Conservation (phyloP, 768 basidiomycete species). For the Boletus eberwhitei region DNA sequence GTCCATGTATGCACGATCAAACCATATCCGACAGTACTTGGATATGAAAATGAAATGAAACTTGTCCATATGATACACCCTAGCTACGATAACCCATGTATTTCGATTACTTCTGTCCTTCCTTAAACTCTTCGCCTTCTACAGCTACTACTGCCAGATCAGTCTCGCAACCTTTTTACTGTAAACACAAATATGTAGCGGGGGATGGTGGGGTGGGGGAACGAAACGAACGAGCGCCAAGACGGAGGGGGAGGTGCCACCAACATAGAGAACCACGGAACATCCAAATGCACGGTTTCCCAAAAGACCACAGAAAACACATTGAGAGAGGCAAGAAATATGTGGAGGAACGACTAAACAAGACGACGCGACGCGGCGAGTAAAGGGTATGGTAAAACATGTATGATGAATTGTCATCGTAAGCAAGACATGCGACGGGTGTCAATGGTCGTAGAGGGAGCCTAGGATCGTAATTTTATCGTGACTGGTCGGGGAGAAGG, state of each 20-base stretch:
- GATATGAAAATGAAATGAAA: slow-evolving; percentile 3
- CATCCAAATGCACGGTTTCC: slow-evolving; percentile 20
- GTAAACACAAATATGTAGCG: slow-evolving; percentile 22
- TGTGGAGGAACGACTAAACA: slow-evolving; percentile 24
- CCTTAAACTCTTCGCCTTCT: slow-evolving; percentile 22
- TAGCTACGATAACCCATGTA: slow-evolving; percentile 26
- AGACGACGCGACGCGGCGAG: slow-evolving; percentile 28
- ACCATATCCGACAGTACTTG: not conserved
- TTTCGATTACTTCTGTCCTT: slow-evolving; percentile 34
- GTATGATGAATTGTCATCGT: slow-evolving; percentile 26
- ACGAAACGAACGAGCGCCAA: slow-evolving; percentile 12
- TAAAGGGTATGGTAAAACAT: slow-evolving; percentile 31
- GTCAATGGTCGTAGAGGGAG: slow-evolving; percentile 11
- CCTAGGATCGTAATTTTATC: slow-evolving; percentile 22
- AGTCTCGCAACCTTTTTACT: slow-evolving; percentile 21
- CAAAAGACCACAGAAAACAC: slow-evolving; percentile 22
- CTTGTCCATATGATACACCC: slow-evolving; percentile 30
- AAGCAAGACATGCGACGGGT: slow-evolving; percentile 29
- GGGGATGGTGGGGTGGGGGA: not conserved
- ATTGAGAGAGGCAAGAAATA: slow-evolving; percentile 22
- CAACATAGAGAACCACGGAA: slow-evolving; percentile 14
- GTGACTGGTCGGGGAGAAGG: slow-evolving; percentile 17
- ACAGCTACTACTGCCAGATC: slow-evolving; percentile 29
- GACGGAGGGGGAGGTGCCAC: slow-evolving; percentile 6
- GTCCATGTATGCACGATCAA: not conserved